phyloP scores from a whole-genome alignment of 2,329 filamentous ascomycete genomes.

The Ceratocystis huliohia region DNA sequence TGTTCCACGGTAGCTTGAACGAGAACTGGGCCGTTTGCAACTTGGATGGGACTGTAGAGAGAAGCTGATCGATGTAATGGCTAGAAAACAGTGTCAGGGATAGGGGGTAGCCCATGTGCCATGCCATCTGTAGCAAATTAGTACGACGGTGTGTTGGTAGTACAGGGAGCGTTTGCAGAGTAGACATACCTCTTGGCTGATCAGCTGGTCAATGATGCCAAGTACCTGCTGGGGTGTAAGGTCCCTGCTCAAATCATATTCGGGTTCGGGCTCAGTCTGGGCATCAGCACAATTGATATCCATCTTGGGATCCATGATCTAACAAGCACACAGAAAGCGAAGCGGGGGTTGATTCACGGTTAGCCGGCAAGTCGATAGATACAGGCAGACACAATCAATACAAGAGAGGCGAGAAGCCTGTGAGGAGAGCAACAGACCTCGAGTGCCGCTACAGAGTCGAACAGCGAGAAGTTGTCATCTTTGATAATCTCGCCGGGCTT shows the following conservation, averaged over 20 bases:
- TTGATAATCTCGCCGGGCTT: constrained; percentile 65
- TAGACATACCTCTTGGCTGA: constrained; percentile 64
- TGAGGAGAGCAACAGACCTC: constrained; percentile 39
- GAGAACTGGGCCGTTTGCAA: constrained; percentile 55
- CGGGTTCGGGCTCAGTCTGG: constrained; percentile 69
- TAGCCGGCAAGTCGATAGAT: background rate
- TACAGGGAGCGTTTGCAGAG: background rate
- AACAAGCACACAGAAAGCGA: background rate
- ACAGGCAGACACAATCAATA: too few species aligned
- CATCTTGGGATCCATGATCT: constrained; percentile 99
- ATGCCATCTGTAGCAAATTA: constrained; percentile 56
- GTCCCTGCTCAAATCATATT: constrained; percentile 58
- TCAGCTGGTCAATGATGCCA: constrained; percentile 85
- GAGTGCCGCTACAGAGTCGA: constrained; percentile 80
- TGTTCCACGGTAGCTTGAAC: constrained; percentile 26
- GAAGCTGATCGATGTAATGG: constrained; percentile 71
- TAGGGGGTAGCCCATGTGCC: constrained; percentile 90
- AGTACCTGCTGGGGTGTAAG: constrained; percentile 68
- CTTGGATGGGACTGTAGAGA: constrained; percentile 54
- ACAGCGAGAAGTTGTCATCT: constrained; percentile 86
- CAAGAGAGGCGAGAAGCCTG: background rate
- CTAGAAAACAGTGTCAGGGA: constrained; percentile 92
- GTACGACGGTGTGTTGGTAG: background rate
- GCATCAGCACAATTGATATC: constrained; percentile 76
- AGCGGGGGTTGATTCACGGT: background rate